Percentiles rank a stretch among this genome's conserved stretches.
These are phyloP conservation scores for Schizochytrium sp. DNA, from an alignment of 108 stramenopile species.

Conservation along the genomic window DNA sequence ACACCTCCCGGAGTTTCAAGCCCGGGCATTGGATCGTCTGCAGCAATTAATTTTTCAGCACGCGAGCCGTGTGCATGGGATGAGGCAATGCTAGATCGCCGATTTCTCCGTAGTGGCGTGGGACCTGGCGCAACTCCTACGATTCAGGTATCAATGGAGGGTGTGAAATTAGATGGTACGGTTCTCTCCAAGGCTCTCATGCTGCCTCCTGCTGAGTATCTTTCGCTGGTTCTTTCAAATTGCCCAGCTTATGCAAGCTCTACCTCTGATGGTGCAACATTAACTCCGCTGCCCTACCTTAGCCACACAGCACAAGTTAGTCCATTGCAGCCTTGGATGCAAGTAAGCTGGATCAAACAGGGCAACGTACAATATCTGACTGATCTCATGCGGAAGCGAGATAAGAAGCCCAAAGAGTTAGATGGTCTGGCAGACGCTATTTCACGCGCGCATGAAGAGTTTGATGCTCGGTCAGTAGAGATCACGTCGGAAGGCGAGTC, in stretches of 20 bases:
- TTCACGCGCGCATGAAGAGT: background rate
- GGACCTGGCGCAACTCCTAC: slow-evolving; percentile 31
- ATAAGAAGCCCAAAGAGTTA: slow-evolving; percentile 40
- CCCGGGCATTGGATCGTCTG: background rate
- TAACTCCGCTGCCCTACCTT: slow-evolving; percentile 16
- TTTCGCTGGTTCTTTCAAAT: background rate
- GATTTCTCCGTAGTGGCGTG: slow-evolving; percentile 1
- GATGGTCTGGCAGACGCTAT: slow-evolving; percentile 45
- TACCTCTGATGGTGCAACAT: background rate
- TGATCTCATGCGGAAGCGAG: background rate
- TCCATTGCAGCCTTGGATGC: background rate
- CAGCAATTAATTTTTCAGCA: background rate
- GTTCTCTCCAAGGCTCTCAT: background rate
- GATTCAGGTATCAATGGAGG: slow-evolving; percentile 22
- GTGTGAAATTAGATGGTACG: slow-evolving; percentile 40
- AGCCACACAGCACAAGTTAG: background rate
- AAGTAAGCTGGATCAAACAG: slow-evolving; percentile 27
- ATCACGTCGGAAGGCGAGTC: background rate
- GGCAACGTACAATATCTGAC: background rate
- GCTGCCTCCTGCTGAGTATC: slow-evolving; percentile 7
- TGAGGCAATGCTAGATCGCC: background rate
- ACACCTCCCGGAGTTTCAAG: background rate
- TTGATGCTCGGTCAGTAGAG: background rate
- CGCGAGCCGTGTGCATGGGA: slow-evolving; percentile 37
- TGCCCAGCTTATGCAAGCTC: slow-evolving; percentile 49